Base-by-base conservation (phyloP, 805 yeast species). In the Metschnikowia orientalis region DNA sequence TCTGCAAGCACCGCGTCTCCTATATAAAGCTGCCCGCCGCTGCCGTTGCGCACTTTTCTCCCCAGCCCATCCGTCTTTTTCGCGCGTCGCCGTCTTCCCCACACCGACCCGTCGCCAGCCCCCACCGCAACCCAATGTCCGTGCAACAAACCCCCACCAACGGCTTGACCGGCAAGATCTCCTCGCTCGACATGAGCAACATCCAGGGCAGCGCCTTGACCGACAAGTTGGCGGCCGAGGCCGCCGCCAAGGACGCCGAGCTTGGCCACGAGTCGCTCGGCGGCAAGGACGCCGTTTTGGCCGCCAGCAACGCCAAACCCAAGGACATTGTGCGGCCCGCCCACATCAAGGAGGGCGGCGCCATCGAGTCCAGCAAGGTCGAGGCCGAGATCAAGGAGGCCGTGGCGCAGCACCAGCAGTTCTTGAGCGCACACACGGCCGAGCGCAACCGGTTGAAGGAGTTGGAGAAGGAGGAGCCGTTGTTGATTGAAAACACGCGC, bases 391-490 rank as follows among this genome's bases (percentile, higher is more conserved):
- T 40, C 28, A 46, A 45, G 33, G 47, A 40, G 13, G 51, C 45
- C 18, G 61, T 59, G 17, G 61, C 54, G 20, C 42, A 37, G 18
- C 92, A 83, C 59, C 48, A 63, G 40, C 58, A 63, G 29, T 83
- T 82, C 61, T 67, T 82, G 53, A 57, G 59, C 22, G 61, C 68
- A 42, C 90, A 82, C 63, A 72, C 67, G 47, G 77, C 72, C 18
- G 88, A 83, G 59, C 80, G 94, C 67, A 84, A 78, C 51, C 41
- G 71, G 43, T 68, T 90, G 54, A 80, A 80, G 67, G 85, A 68
- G 41, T 50, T 75, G 51, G 96, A 90, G 69, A 75, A 76, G 61
- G 83, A 84, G 37, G 98, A 90, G 73, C 97, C 97, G 1, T 64
- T 90, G 53, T 74, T 90, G 53, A 54, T 59, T 32, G 96, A 87